These are phyloP conservation scores for Ceratocystis alfenasii DNA, from an alignment of 2,329 filamentous ascomycete species.

Conservation along the genomic window DNA sequence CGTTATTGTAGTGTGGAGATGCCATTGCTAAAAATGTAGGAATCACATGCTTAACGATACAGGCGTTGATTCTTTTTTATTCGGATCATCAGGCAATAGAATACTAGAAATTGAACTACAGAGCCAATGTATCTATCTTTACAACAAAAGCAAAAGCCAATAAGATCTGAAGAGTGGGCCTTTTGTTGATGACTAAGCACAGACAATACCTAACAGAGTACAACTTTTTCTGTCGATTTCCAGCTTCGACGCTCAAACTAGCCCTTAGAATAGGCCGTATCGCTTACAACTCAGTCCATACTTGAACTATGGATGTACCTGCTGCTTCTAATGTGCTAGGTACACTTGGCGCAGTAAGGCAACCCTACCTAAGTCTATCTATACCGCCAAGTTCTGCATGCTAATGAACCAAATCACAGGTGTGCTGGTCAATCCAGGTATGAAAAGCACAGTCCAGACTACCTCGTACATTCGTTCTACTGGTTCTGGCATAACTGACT, in stretches of 20 bases:
- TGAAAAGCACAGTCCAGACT: neutral
- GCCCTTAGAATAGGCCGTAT: too few relatives aligned
- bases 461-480: neutral
- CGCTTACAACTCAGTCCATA: neutral
- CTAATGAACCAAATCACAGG: conserved; percentile 23
- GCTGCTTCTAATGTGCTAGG: conserved; percentile 47
- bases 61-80: neutral
- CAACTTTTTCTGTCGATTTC: too few relatives aligned
- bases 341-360: conserved; percentile 43
- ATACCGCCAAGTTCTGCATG: neutral
- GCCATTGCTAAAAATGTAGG: neutral
- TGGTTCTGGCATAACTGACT: neutral
- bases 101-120: neutral
- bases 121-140: neutral
- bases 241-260: too few relatives aligned
- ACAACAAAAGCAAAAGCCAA: too few relatives aligned
- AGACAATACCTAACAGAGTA: too few relatives aligned
- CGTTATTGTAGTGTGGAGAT: neutral
- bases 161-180: too few relatives aligned
- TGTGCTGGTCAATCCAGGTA: conserved; percentile 56
- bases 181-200: too few relatives aligned
- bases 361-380: neutral
- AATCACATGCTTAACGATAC: neutral
- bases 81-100: neutral
- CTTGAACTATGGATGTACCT: conserved; percentile 39